Conservation (phyloP, 495 filamentous ascomycete genomes). For the Podospora fimiseda region DNA sequence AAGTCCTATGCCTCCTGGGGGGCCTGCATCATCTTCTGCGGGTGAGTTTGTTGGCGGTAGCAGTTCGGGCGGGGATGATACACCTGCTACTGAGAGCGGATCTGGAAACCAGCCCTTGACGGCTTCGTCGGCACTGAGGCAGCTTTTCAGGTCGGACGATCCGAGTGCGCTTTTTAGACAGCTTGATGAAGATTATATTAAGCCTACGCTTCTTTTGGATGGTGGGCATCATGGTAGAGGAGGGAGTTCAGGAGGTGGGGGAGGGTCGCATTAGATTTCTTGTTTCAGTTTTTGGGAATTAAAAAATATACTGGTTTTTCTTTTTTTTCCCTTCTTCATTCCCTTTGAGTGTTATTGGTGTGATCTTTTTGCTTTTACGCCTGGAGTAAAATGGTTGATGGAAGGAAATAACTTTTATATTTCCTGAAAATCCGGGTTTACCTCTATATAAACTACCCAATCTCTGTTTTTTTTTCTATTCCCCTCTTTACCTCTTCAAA, state of each 20-base stretch:
- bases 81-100: constrained; percentile 16
- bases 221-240: constrained; percentile 32
- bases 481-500: constrained; percentile 65
- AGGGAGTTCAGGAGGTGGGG: constrained; percentile 12
- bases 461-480: not conserved
- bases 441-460: not conserved
- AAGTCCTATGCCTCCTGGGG: constrained; percentile 44
- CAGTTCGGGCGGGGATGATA: not conserved
- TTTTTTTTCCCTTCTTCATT: not conserved
- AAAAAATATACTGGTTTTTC: not conserved
- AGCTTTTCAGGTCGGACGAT: constrained; percentile 66
- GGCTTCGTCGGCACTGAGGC: constrained; percentile 63
- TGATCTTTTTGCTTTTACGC: too few species aligned
- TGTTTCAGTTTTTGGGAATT: not conserved
- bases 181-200: constrained; percentile 93
- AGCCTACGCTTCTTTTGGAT: constrained; percentile 85
- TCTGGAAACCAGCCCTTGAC: constrained; percentile 45
- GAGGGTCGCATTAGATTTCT: constrained; percentile 6
- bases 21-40: constrained; percentile 8
- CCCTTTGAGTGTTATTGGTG: too few species aligned
- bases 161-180: constrained; percentile 88
- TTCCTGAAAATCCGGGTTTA: too few species aligned
- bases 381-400: too few species aligned
- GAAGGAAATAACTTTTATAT: too few species aligned
- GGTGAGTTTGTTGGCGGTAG: too few species aligned